Conservation (phyloP, 176 grass and related monocot species). For the Raddia guianensis region DNA sequence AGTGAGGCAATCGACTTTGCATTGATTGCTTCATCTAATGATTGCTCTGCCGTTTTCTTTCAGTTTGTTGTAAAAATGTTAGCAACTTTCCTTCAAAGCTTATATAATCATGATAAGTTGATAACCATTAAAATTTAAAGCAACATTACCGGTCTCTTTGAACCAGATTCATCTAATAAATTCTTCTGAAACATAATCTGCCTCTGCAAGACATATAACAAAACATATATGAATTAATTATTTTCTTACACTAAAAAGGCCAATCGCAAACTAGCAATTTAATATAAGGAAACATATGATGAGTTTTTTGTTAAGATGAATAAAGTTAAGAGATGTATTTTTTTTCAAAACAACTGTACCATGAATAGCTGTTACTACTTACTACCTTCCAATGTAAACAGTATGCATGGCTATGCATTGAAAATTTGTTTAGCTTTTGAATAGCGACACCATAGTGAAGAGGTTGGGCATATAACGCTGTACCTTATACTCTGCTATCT, state of each 20-base stretch:
- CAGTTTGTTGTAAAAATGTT: conserved; percentile 25
- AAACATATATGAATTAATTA: conserved; percentile 31
- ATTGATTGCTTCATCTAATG: conserved; percentile 29
- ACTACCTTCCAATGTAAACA: conserved; percentile 4
- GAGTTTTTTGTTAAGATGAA: conserved; percentile 30
- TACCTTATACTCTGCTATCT: conserved; percentile 83
- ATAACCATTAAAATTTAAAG: conserved; percentile 22
- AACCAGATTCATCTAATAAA: conserved; percentile 49
- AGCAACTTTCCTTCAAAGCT: conserved; percentile 3
- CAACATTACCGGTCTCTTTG: conserved; percentile 65
- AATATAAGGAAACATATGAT: conserved; percentile 13
- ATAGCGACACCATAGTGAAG: conserved; percentile 3
- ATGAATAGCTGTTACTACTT: neutral
- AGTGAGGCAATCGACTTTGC: conserved; percentile 14
- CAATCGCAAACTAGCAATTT: conserved; percentile 26
- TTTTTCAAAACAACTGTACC: neutral
- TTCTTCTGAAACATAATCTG: conserved; percentile 56
- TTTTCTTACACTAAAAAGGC: conserved; percentile 2
- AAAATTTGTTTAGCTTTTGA: conserved; percentile 25
- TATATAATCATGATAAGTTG: conserved; percentile 18
- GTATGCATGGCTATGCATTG: conserved; percentile 16
- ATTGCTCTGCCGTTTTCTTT: conserved; percentile 67
- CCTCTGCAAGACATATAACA: conserved; percentile 51
- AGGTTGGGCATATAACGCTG: conserved; percentile 39
- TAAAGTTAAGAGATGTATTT: neutral